Evolutionary conservation across 768 basidiomycete species (phyloP), one percentile per base, ranked within the genome.

Genomic region (Filobasidium floriforme): DNA sequence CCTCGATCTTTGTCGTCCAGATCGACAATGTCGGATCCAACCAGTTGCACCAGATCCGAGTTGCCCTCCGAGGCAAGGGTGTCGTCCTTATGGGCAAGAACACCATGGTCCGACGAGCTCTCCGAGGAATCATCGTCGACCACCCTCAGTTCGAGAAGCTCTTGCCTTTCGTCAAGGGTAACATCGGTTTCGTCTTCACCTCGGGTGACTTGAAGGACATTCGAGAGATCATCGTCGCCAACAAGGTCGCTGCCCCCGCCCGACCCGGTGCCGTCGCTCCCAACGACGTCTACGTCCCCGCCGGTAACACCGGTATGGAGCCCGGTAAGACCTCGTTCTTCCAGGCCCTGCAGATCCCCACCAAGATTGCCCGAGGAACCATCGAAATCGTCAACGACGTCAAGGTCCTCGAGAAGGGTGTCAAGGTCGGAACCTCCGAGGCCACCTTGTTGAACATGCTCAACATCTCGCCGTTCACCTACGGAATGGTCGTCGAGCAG

Each of bases 291-390:
- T 82, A 81, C 68, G 89, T 99, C 73, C 92, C 93, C 41, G 91
- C 88, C 54, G 88, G 92, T 68, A 98, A 98, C 87, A 99, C 96
- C 64, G 93, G 93, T 81, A 99, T 99, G 96, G 96, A 98, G 81
- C 96, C 96, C 74, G 96, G 94, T 77, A 99, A 99, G 85, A 99
- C 96, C 68, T 96, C 96, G 74, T 99, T 98, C 91, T 99, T 99
- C 91, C 96, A 99, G 85, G 96, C 96, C 66, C 88, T 99, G 77
- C 88, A 89, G 83, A 93, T 99, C 81, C 94, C 96, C 57, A 99
- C 96, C 80, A 99, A 99, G 86, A 98, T 99, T 72, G 93, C 96
- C 61, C 89, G 96, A 87, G 96, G 96, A 84, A 98, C 96, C 63
- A 98, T 99, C 75, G 96, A 99, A 90, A 99, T 98, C 79, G 90